phyloP scores from a whole-genome alignment of 1,284 basidiomycete species.

The Omphalotus olearius region DNA sequence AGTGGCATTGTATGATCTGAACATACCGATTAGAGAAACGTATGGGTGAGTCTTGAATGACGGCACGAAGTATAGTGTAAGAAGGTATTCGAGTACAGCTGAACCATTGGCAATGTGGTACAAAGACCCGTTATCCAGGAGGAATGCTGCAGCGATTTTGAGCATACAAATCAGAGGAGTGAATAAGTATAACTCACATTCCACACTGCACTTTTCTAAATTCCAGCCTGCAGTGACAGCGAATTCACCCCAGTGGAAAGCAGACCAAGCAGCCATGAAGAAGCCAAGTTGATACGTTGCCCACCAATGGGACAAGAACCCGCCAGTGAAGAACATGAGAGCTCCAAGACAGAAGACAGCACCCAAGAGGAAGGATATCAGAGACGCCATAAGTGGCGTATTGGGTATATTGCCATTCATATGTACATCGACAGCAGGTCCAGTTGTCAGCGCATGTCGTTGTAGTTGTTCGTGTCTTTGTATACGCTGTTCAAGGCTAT shows the following conservation, averaged over 20 bases:
- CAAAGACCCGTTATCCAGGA: constrained; percentile 85
- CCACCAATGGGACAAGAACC: constrained; percentile 53
- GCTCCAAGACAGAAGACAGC: constrained; percentile 52
- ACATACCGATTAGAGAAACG: constrained; percentile 53
- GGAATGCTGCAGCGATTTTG: constrained; percentile 62
- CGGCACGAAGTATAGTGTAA: constrained; percentile 67
- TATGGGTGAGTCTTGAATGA: constrained; percentile 50
- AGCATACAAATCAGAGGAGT: constrained; percentile 1
- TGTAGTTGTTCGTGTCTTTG: constrained; percentile 32
- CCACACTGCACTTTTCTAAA: constrained; percentile 84
- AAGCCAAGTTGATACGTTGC: constrained; percentile 75
- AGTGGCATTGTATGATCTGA: not conserved
- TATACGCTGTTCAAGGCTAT: constrained; percentile 44
- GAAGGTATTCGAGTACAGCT: constrained; percentile 79
- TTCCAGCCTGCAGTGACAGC: constrained; percentile 97
- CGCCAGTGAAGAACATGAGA: constrained; percentile 43
- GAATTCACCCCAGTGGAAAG: constrained; percentile 95
- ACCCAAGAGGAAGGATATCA: constrained; percentile 76
- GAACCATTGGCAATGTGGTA: constrained; percentile 86
- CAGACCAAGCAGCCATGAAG: constrained; percentile 76
- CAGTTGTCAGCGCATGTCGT: constrained; percentile 49
- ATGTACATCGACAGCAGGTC: constrained; percentile 32
- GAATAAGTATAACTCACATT: constrained; percentile 70
- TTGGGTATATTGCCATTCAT: constrained; percentile 69
- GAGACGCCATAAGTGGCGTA: constrained; percentile 70